Conservation (phyloP, 768 basidiomycete species). For the Calocybe cyanea region DNA sequence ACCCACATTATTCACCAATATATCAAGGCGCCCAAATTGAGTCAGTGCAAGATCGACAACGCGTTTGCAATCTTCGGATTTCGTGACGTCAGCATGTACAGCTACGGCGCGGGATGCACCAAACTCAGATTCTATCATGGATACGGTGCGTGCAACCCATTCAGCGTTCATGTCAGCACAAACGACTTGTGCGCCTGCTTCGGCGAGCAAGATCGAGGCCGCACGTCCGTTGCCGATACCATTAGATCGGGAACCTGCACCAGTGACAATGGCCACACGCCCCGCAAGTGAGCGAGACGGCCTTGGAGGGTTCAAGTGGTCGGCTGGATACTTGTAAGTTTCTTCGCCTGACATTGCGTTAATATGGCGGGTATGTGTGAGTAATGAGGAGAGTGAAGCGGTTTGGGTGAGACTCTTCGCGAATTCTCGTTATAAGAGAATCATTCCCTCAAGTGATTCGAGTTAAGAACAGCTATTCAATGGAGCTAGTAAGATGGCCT, state of each 20-base stretch:
- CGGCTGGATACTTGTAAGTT: slow-evolving; percentile 1
- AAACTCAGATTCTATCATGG: slow-evolving; percentile 36
- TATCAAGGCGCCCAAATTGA: slow-evolving; percentile 36
- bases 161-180: slow-evolving; percentile 33
- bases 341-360: slow-evolving; percentile 7
- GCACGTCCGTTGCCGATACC: slow-evolving; percentile 43
- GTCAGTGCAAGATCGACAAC: slow-evolving; percentile 30
- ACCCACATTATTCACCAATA: slow-evolving; percentile 40
- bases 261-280: slow-evolving; percentile 38
- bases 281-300: slow-evolving; percentile 29
- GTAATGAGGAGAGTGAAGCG: no score
- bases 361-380: not conserved
- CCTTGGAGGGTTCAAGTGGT: slow-evolving; percentile 27
- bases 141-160: slow-evolving; percentile 33
- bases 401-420: no score
- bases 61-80: slow-evolving; percentile 30
- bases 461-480: no score
- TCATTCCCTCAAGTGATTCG: no score
- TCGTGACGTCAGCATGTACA: slow-evolving; percentile 33
- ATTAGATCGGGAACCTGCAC: slow-evolving; percentile 34
- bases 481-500: no score
- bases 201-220: slow-evolving; percentile 37
- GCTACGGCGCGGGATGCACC: slow-evolving; percentile 28
- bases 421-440: no score
- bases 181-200: slow-evolving; percentile 34